These are phyloP conservation scores for Talaromyces borbonicus DNA, from an alignment of 495 filamentous ascomycete genomes.

Conservation along the genomic window DNA sequence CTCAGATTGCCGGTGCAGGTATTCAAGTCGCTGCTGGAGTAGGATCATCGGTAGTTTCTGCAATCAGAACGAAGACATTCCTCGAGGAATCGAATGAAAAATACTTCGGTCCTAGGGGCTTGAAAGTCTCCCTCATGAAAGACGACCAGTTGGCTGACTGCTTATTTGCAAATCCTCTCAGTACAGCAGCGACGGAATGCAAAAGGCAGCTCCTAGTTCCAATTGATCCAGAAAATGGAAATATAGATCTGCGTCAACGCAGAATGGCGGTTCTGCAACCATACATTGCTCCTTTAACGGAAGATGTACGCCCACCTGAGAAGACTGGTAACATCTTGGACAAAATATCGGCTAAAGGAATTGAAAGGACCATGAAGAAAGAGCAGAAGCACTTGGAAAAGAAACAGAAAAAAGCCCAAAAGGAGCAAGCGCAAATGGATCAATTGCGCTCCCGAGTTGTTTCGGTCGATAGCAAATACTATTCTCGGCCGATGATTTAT, in stretches of 20 bases:
- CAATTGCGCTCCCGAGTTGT: background rate
- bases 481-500: background rate
- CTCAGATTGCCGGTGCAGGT: background rate
- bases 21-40: background rate
- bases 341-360: background rate
- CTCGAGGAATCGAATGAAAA: background rate
- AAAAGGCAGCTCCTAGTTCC: background rate
- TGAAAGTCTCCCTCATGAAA: constrained; percentile 1
- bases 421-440: background rate
- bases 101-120: background rate
- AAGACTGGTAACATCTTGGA: constrained; percentile 1
- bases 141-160: background rate
- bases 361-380: background rate
- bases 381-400: background rate
- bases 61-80: background rate
- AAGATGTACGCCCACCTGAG: background rate
- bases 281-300: background rate
- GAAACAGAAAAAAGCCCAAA: background rate
- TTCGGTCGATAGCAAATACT: background rate
- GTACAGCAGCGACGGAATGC: background rate
- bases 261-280: background rate
- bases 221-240: background rate
- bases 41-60: background rate
- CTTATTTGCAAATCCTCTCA: background rate
- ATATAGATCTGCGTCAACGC: background rate